A percentile compares a stretch with the other conserved stretches of the same genome.
Evolutionary conservation across 208 protist species (phyloP).

Genomic region (Entamoeba moshkovskii): DNA sequence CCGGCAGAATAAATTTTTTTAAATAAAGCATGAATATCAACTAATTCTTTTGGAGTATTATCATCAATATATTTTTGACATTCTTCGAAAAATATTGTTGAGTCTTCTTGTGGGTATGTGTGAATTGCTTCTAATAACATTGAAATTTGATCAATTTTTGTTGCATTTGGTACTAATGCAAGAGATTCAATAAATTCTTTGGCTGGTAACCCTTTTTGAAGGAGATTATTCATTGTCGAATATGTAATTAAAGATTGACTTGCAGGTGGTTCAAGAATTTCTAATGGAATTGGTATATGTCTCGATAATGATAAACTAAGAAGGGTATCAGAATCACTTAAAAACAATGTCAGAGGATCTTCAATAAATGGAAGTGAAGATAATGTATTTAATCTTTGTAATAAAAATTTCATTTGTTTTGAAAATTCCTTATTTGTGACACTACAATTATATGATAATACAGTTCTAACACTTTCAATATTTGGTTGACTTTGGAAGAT

Average conservation of each 20-base stretch:
- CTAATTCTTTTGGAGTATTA: not conserved
- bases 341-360: not conserved
- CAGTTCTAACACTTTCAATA: not conserved
- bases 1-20: not conserved
- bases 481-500: not conserved
- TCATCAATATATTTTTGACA: not conserved
- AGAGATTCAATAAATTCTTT: not conserved
- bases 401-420: conserved; percentile 2
- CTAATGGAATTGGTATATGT: not conserved
- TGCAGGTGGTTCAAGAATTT: not conserved
- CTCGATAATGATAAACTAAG: not conserved
- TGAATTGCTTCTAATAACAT: not conserved
- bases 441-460: not conserved
- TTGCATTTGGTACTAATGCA: not conserved
- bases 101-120: not conserved
- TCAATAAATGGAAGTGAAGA: not conserved
- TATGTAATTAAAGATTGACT: not conserved
- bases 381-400: not conserved
- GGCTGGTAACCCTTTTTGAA: not conserved
- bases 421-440: not conserved
- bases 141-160: not conserved
- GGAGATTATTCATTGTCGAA: not conserved
- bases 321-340: not conserved
- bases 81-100: not conserved
- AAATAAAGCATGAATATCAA: not conserved